Evolutionary conservation across 202 grass and related monocot genomes (phyloP), one percentile per base, ranked within the genome.

Genomic region (Digitaria exilis): DNA sequence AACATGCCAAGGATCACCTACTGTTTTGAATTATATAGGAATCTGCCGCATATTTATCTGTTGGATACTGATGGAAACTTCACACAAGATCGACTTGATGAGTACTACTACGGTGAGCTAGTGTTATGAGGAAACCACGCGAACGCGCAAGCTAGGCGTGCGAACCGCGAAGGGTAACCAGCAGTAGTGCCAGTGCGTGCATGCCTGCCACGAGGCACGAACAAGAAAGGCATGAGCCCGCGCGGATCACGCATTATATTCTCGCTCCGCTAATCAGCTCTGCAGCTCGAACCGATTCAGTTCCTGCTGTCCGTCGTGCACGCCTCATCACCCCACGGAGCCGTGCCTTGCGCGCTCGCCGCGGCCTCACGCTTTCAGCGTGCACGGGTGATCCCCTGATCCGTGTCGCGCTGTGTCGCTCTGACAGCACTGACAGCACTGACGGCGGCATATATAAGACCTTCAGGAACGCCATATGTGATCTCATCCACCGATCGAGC

Each of bases 161-260:
- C 57, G 16, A 46, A 31, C 59, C 7, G 26, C 25, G 14, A 59
- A 59, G 34, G 31, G 7, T 28, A 25, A 37, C n/a, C n/a, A n/a
- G 9, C 63, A 39, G 37, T 39, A 39, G 0, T 6, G 1, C 32
- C 12, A n/a, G 7, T 18, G 35, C 7, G n/a, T n/a, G n/a, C n/a
- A n/a, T n/a, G n/a, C n/a, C n/a, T n/a, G n/a, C n/a, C n/a, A n/a
- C n/a, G n/a, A n/a, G n/a, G n/a, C 16, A 31, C 4, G 25, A 45
- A 77, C 55, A 77, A 62, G 57, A 46, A 77, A 61, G 46, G 56
- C 75, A 77, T 77, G 75, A 77, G 21, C 30, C 56, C 16, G 25
- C 55, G 35, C 39, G 25, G 24, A 77, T 62, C n/a, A n/a, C n/a
- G n/a, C n/a, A n/a, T n/a, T n/a, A n/a, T n/a, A n/a, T n/a, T n/a